Evolutionary conservation across 768 basidiomycete genomes (phyloP).

Genomic region (Lactifluus rugatus): DNA sequence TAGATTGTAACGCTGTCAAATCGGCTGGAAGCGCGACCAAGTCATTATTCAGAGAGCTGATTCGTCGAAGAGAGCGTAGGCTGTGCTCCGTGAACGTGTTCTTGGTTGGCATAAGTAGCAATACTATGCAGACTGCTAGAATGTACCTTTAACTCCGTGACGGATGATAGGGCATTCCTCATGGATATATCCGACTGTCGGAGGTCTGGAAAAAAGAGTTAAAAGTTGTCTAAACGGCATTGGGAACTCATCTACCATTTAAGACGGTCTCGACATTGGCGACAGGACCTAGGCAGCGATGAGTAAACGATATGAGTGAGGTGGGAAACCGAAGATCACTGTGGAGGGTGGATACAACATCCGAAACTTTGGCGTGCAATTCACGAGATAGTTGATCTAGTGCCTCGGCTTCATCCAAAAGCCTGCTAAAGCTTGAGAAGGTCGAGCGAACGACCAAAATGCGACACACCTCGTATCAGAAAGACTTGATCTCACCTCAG

Average conservation of each 20-base stretch:
- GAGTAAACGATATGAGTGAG: neutral
- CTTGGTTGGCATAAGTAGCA: conserved; percentile 28
- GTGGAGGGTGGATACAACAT: conserved; percentile 10
- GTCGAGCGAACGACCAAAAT: neutral
- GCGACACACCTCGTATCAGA: conserved; percentile 14
- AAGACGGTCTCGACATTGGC: conserved; percentile 41
- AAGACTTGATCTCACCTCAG: conserved; percentile 13
- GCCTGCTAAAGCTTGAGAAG: neutral
- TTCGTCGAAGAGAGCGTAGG: conserved; percentile 57
- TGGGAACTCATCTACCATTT: conserved; percentile 34
- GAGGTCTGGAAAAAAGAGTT: conserved; percentile 14
- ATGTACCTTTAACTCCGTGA: conserved; percentile 16
- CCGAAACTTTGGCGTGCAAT: conserved; percentile 6
- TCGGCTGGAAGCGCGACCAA: conserved; percentile 63
- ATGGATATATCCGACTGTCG: conserved; percentile 16
- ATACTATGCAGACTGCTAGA: neutral
- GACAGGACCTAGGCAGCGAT: conserved; percentile 30
- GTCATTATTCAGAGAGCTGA: conserved; percentile 73
- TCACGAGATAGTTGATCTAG: conserved; percentile 14
- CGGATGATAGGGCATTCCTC: conserved; percentile 8
- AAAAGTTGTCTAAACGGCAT: neutral
- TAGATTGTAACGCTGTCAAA: conserved; percentile 56
- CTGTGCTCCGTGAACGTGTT: conserved; percentile 64
- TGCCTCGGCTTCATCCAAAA: conserved; percentile 14
- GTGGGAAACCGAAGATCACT: neutral